Evolutionary conservation across 768 basidiomycete species (phyloP).

Genomic region (Mycena pura): DNA sequence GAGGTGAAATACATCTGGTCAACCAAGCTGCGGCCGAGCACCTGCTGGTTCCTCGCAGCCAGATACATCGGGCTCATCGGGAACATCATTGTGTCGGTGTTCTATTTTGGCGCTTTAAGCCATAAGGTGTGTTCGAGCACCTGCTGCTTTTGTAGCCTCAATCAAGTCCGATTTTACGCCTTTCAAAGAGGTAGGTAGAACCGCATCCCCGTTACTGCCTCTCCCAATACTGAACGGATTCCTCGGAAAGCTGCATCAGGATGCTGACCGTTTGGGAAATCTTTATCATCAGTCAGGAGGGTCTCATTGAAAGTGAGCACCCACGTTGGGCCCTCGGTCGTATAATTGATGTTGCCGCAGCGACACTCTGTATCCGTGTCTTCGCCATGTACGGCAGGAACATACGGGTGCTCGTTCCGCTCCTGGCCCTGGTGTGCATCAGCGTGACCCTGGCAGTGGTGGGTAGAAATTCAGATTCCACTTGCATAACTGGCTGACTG

Average conservation of each 20-base stretch:
- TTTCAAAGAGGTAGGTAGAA: conserved; percentile 11
- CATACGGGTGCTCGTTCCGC: conserved; percentile 7
- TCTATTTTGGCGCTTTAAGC: conserved; percentile 8
- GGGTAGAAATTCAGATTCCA: conserved; percentile 5
- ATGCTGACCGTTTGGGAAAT: conserved; percentile 8
- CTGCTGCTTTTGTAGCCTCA: conserved; percentile 3
- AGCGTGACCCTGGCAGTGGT: conserved; percentile 9
- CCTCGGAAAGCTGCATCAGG: conserved; percentile 12
- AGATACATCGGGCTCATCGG: conserved; percentile 13
- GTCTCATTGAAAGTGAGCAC: conserved; percentile 14
- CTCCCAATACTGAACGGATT: conserved; percentile 11
- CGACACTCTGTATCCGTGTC: conserved; percentile 11
- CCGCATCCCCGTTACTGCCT: conserved; percentile 2
- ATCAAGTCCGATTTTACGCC: conserved; percentile 8
- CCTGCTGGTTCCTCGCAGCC: conserved; percentile 15
- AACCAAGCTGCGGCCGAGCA: conserved; percentile 14
- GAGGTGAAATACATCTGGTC: conserved; percentile 18
- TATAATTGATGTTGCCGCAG: conserved; percentile 5
- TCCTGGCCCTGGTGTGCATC: conserved; percentile 9
- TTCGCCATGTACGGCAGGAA: conserved; percentile 16
- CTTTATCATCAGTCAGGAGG: conserved; percentile 9
- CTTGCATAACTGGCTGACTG: conserved; percentile 7
- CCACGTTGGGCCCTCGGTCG: conserved; percentile 1
- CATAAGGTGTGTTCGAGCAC: conserved; percentile 13
- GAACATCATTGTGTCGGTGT: conserved; percentile 10